These are phyloP conservation scores for Schizochytrium sp. DNA, from an alignment of 108 stramenopile species.

Conservation along the genomic window DNA sequence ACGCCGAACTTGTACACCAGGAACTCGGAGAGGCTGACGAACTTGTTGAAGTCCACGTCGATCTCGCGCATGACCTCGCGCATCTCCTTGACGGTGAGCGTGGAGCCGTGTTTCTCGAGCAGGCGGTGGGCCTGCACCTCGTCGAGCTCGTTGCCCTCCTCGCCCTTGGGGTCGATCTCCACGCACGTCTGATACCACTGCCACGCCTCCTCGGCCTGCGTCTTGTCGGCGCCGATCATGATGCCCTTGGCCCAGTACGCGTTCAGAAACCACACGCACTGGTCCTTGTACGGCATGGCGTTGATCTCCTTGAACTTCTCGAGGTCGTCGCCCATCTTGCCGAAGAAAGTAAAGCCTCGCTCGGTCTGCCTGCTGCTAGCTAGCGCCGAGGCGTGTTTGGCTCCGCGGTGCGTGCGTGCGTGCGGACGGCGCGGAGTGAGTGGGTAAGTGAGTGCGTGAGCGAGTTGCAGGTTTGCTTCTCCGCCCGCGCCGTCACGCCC, in stretches of 20 bases:
- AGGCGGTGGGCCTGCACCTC: slow-evolving; percentile 24
- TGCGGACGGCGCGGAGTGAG: no score
- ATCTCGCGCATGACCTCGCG: slow-evolving; percentile 19
- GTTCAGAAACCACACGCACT: slow-evolving; percentile 27
- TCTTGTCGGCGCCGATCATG: not conserved
- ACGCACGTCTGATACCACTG: not conserved
- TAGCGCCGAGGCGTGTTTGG: no score
- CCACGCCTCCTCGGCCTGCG: slow-evolving; percentile 19
- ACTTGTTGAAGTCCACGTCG: slow-evolving; percentile 27
- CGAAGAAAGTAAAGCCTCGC: no score
- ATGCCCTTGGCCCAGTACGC: slow-evolving; percentile 25
- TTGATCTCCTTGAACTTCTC: slow-evolving; percentile 4
- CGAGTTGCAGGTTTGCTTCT: no score
- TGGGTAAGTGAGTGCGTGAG: no score
- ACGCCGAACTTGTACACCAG: slow-evolving; percentile 15
- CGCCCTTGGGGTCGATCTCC: slow-evolving; percentile 19
- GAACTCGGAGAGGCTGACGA: slow-evolving; percentile 21
- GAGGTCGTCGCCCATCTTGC: not conserved
- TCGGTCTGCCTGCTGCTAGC: no score
- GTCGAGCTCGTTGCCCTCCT: slow-evolving; percentile 9
- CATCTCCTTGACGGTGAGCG: slow-evolving; percentile 29
- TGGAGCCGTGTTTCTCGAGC: slow-evolving; percentile 12
- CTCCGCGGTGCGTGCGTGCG: no score
- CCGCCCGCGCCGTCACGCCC: no score
- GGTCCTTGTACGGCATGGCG: not conserved